Conservation (phyloP, 2,329 filamentous ascomycete genomes). For the Colletotrichum liaoningense region DNA sequence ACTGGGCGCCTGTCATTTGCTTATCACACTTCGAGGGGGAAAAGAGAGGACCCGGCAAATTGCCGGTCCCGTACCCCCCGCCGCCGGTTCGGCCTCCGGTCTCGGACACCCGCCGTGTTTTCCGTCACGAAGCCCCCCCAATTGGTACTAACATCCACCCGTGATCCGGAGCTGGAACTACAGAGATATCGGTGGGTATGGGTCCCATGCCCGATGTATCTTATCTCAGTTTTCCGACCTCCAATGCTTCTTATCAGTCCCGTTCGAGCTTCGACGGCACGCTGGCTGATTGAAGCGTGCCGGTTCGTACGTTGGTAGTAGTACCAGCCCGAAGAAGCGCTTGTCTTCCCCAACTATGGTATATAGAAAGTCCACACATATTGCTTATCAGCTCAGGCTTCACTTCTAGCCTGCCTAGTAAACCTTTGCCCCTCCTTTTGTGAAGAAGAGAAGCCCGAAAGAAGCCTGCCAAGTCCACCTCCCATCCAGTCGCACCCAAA, state of each 20-base stretch:
- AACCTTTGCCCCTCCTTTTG: neutral
- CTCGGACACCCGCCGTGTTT: constrained; percentile 13
- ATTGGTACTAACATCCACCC: neutral
- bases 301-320: neutral
- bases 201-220: neutral
- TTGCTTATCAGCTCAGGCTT: neutral
- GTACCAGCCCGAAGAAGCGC: neutral
- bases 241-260: neutral
- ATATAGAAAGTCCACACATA: neutral
- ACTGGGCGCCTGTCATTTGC: neutral
- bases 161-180: neutral
- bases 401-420: neutral
- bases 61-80: constrained; percentile 21
- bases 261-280: neutral
- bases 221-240: neutral
- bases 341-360: neutral
- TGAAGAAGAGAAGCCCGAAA: neutral
- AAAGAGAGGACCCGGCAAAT: constrained; percentile 12
- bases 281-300: neutral
- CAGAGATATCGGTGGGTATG: neutral
- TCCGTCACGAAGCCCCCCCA: neutral
- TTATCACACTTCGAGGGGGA: neutral
- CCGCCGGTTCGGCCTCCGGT: constrained; percentile 22
- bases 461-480: neutral
- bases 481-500: neutral